These are phyloP conservation scores for Nicotiana knightiana DNA, from an alignment of 257 asterid species.

Conservation along the genomic window DNA sequence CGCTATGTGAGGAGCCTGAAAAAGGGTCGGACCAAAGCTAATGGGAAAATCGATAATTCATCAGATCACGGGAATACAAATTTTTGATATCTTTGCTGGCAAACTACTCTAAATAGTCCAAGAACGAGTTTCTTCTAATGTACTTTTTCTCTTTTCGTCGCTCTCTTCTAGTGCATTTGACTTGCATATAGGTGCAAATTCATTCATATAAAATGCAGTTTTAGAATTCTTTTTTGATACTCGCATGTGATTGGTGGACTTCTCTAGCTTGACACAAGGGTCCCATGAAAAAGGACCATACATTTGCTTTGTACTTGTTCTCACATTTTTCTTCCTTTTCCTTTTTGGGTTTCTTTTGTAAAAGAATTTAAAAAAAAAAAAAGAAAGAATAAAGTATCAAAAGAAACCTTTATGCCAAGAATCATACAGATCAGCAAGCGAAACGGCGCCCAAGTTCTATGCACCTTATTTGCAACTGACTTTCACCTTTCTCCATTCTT, in stretches of 20 bases:
- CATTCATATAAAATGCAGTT: background rate
- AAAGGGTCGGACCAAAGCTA: too few relatives aligned
- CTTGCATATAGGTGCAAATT: background rate
- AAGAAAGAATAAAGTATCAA: background rate
- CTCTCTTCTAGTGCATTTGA: background rate
- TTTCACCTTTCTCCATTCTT: background rate
- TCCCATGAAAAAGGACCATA: constrained; percentile 2
- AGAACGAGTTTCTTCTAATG: background rate
- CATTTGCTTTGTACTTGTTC: constrained; percentile 1
- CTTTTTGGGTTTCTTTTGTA: background rate
- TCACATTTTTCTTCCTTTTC: background rate
- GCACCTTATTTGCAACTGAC: background rate
- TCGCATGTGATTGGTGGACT: background rate
- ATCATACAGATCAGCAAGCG: constrained; percentile 2
- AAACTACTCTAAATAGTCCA: background rate
- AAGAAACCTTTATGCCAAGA: background rate
- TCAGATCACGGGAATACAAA: background rate
- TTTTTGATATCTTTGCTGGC: background rate
- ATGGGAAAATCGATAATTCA: background rate
- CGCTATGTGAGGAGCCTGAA: too few relatives aligned
- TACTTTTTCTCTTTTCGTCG: too few relatives aligned
- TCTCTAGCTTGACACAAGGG: constrained; percentile 6
- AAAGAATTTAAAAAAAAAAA: background rate
- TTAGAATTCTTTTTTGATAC: constrained; percentile 6
- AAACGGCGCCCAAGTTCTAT: background rate